Percentiles rank a stretch among this genome's conserved stretches.
These are phyloP conservation scores for Psilocybe azurescens DNA, from an alignment of 768 basidiomycete species.

Conservation along the genomic window DNA sequence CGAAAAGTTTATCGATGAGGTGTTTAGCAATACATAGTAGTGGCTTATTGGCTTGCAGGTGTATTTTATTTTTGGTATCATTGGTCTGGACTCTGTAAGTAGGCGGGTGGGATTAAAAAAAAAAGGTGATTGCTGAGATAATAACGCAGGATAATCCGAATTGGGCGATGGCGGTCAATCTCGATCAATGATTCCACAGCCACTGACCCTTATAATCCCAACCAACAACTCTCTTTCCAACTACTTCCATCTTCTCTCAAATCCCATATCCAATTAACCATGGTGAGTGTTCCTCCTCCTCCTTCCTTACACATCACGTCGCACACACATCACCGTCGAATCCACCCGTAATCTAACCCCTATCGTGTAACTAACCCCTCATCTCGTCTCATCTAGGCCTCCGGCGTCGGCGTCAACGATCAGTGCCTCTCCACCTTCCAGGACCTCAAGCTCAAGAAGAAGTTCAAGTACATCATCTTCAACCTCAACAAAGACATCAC, in stretches of 20 bases:
- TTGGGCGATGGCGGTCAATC: constrained; percentile 23
- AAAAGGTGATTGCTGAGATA: constrained; percentile 26
- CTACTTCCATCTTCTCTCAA: constrained; percentile 28
- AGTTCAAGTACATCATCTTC: constrained; percentile 86
- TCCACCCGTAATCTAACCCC: not conserved
- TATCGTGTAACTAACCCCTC: not conserved
- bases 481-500: constrained; percentile 60
- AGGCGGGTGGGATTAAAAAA: too few relatives aligned
- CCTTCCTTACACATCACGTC: too few relatives aligned
- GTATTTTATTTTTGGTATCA: not conserved
- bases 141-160: constrained; percentile 17
- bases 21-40: constrained; percentile 50
- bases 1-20: constrained; percentile 80
- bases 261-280: constrained; percentile 26
- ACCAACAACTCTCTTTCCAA: constrained; percentile 23
- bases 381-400: constrained; percentile 46
- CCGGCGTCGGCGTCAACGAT: constrained; percentile 66
- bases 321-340: too few relatives aligned
- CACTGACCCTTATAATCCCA: constrained; percentile 19
- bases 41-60: not conserved
- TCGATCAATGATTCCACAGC: constrained; percentile 23
- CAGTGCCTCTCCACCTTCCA: constrained; percentile 67
- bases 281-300: constrained; percentile 26
- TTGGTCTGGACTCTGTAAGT: not conserved
- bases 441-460: constrained; percentile 77